A percentile compares a stretch with the other conserved stretches of the same genome.
phyloP scores from a whole-genome alignment of 495 filamentous ascomycete genomes.

The Hypoxylon cercidicola region DNA sequence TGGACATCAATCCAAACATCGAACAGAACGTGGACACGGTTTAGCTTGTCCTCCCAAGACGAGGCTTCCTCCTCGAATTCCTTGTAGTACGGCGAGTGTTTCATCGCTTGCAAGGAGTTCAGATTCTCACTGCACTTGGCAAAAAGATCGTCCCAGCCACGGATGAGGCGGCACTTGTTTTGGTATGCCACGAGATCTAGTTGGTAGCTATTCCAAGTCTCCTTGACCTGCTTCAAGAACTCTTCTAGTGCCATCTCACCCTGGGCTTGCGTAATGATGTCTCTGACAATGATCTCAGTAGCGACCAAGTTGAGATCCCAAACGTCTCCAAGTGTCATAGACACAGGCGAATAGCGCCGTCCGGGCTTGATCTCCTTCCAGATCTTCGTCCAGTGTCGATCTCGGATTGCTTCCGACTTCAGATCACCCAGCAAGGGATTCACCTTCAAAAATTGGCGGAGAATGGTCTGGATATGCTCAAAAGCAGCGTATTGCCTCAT shows the following conservation, averaged over 20 bases:
- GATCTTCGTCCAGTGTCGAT: constrained; percentile 96
- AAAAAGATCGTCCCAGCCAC: constrained; percentile 98
- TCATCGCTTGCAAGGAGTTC: constrained; percentile 97
- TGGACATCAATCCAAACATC: constrained; percentile 99
- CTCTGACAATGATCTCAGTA: constrained; percentile 85
- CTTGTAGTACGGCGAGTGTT: constrained; percentile 98
- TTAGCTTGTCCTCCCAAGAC: constrained; percentile 97
- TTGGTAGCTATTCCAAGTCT: constrained; percentile 94
- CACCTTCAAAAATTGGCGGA: constrained; percentile 88
- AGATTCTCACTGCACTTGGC: constrained; percentile 98
- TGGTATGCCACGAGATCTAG: constrained; percentile 97
- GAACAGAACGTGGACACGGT: constrained; percentile 95
- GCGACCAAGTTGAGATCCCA: constrained; percentile 94
- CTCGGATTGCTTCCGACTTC: constrained; percentile 95
- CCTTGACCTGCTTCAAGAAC: constrained; percentile 95
- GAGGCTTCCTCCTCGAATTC: constrained; percentile 98
- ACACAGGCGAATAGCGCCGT: constrained; percentile 89
- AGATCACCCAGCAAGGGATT: constrained; percentile 88
- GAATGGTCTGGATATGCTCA: constrained; percentile 91
- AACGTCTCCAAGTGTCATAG: constrained; percentile 93
- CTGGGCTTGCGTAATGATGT: constrained; percentile 94
- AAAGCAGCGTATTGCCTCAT: constrained; percentile 99
- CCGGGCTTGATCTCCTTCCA: constrained; percentile 93
- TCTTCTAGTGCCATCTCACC: constrained; percentile 99
- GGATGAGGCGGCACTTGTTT: constrained; percentile 95